Evolutionary conservation across 306 rosid species (phyloP), one percentile per base, ranked within the genome.

Genomic region (Gleditsia sinensis): DNA sequence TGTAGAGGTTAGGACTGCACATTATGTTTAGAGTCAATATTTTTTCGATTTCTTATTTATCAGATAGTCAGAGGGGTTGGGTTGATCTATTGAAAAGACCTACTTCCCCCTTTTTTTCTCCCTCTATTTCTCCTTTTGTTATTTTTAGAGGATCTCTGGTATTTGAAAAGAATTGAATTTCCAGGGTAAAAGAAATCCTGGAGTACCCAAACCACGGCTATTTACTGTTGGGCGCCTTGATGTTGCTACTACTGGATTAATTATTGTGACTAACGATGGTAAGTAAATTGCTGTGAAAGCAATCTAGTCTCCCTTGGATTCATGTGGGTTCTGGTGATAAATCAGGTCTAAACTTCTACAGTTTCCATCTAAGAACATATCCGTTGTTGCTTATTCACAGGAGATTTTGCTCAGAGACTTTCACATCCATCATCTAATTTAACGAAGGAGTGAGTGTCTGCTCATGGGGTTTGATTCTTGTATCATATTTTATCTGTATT

Each of bases 191-290:
- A 85, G 79, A 67, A 75, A 84, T 67, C 75, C 87, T 16, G 98
- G 94, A 43, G 75, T 75, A 72, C 90, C 96, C 49, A 75, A 76
- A 33, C 97, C 98, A 43, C 81, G 98, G 33, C 69, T 94, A 54
- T 94, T 91, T 73, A 94, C 98, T 4, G 92, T 94, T 32, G 98
- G 98, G 46, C 94, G 98, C 74, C 97, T 94, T 78, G 98, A 94
- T 84, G 98, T 94, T 86, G 97, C 96, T 66, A 94, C 98, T 7
- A 89, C 91, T 40, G 98, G 98, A 54, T 84, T 94, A 82, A 87
- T 94, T 84, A 78, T 94, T 77, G 97, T 94, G 79, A 94, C 98
- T 46, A 91, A 94, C 78, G 98, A 94, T 62, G 98, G 98, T 89
- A 74, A 39, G 82, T 56, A 74, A 74, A 69, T 69, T 75, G 23